Conservation (phyloP, 179 eudicot genomes). For the Silene vulgaris region DNA sequence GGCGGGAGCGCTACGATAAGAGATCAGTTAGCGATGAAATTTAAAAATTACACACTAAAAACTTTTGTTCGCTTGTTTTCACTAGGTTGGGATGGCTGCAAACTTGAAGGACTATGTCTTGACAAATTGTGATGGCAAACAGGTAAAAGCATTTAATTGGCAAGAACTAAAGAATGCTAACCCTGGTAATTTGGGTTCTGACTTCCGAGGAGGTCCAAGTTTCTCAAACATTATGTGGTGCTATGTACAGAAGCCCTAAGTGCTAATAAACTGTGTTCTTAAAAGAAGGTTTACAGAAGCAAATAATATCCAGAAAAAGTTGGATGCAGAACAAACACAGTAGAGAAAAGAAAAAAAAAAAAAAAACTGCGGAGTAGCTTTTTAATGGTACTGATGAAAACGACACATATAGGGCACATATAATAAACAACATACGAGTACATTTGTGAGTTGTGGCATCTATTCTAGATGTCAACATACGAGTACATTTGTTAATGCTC, state of each 20-base stretch:
- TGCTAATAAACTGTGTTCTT: neutral
- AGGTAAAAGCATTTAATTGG: conserved; percentile 45
- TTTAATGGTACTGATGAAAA: neutral
- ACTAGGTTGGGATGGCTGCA: conserved; percentile 91
- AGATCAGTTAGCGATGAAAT: no score
- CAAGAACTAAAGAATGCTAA: neutral
- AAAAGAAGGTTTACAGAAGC: neutral
- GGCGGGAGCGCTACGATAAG: no score
- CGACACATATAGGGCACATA: neutral
- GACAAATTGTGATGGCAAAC: conserved; percentile 61
- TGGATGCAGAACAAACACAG: neutral
- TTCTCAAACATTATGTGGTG: neutral
- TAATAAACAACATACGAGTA: neutral
- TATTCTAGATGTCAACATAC: neutral
- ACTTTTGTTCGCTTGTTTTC: conserved; percentile 21
- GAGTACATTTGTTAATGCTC: neutral
- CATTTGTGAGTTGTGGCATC: neutral
- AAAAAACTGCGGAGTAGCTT: neutral
- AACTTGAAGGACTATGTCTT: conserved; percentile 74
- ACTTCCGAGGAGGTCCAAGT: neutral
- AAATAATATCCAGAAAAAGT: neutral
- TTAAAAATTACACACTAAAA: neutral
- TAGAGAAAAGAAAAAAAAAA: neutral
- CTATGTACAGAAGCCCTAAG: neutral
- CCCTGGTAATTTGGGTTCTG: neutral